These are phyloP conservation scores for Candolleomyces eurysporus DNA, from an alignment of 768 basidiomycete genomes.

Conservation along the genomic window DNA sequence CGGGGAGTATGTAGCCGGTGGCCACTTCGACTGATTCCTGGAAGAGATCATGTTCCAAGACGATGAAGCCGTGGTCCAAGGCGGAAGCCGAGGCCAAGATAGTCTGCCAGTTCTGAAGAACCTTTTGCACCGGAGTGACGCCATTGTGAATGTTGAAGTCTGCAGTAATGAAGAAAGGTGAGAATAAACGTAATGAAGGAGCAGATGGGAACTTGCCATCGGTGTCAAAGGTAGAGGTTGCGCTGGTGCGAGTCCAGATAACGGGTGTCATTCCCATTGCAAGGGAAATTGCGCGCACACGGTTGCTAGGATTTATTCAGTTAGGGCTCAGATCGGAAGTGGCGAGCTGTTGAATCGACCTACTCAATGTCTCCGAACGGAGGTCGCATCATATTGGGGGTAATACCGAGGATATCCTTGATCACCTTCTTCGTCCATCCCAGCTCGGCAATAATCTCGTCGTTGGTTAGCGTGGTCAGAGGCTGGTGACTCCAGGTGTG, in stretches of 20 bases:
- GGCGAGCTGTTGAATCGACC: conserved; percentile 17
- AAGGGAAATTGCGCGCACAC: conserved; percentile 77
- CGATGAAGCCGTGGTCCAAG: conserved; percentile 79
- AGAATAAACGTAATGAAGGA: neutral
- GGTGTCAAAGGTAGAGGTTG: conserved; percentile 67
- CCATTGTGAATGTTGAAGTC: conserved; percentile 85
- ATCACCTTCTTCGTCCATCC: conserved; percentile 88
- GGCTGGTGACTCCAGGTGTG: conserved; percentile 70
- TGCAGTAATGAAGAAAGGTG: conserved; percentile 19
- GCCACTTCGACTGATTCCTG: conserved; percentile 83
- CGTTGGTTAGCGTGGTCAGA: conserved; percentile 73
- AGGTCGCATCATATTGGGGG: conserved; percentile 77
- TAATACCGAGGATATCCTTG: conserved; percentile 75
- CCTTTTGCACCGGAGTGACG: conserved; percentile 50
- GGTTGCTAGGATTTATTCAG: conserved; percentile 50
- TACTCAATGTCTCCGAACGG: conserved; percentile 82
- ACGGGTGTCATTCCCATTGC: conserved; percentile 84
- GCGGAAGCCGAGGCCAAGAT: conserved; percentile 63
- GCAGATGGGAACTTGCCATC: conserved; percentile 37
- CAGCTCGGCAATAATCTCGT: conserved; percentile 82
- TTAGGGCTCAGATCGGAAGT: neutral
- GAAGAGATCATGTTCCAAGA: conserved; percentile 85
- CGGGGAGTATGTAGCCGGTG: conserved; percentile 82
- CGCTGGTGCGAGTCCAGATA: conserved; percentile 77
- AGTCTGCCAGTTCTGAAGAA: conserved; percentile 67